Percentiles rank a stretch among this genome's conserved stretches.
Evolutionary conservation across 2,329 filamentous ascomycete species (phyloP).

Genomic region (Leptographium wingfieldii): DNA sequence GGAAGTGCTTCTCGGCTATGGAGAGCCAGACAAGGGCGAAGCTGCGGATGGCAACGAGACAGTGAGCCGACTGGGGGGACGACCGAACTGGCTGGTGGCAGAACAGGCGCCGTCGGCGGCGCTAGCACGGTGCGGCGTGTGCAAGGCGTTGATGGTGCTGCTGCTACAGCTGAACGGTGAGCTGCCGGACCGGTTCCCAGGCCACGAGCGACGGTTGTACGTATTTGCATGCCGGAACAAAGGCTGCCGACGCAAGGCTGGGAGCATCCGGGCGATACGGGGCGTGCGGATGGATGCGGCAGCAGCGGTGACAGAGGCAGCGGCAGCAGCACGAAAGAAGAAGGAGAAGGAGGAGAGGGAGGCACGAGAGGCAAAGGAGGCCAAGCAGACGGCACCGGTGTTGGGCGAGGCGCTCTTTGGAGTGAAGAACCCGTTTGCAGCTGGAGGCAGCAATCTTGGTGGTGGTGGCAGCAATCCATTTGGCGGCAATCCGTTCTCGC

Average conservation of each 20-base stretch:
- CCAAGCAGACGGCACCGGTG: conserved; percentile 19
- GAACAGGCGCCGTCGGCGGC: conserved; percentile 58
- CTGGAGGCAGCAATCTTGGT: conserved; percentile 10
- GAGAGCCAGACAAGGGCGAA: conserved; percentile 38
- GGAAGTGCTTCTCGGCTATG: conserved; percentile 81
- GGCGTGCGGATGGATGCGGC: conserved; percentile 37
- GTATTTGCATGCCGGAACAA: conserved; percentile 71
- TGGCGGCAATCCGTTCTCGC: conserved; percentile 4
- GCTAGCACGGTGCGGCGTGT: conserved; percentile 75
- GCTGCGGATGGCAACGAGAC: conserved; percentile 53
- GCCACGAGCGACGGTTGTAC: conserved; percentile 79
- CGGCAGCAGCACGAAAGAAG: conserved; percentile 16
- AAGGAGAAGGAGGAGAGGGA: conserved; percentile 18
- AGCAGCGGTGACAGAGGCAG: conserved; percentile 28
- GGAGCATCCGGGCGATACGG: conserved; percentile 65
- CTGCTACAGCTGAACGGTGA: conserved; percentile 87
- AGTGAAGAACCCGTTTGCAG: conserved; percentile 31
- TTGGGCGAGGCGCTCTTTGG: conserved; percentile 62
- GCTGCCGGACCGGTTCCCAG: conserved; percentile 72
- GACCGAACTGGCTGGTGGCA: conserved; percentile 74
- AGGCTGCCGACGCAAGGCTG: conserved; percentile 67
- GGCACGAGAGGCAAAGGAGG: conserved; percentile 18
- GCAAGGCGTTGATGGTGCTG: conserved; percentile 70
- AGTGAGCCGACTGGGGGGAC: conserved; percentile 78
- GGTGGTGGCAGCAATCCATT: conserved; percentile 7